phyloP scores from a whole-genome alignment of 257 asterid species.

The Thymus quinquecostatus region DNA sequence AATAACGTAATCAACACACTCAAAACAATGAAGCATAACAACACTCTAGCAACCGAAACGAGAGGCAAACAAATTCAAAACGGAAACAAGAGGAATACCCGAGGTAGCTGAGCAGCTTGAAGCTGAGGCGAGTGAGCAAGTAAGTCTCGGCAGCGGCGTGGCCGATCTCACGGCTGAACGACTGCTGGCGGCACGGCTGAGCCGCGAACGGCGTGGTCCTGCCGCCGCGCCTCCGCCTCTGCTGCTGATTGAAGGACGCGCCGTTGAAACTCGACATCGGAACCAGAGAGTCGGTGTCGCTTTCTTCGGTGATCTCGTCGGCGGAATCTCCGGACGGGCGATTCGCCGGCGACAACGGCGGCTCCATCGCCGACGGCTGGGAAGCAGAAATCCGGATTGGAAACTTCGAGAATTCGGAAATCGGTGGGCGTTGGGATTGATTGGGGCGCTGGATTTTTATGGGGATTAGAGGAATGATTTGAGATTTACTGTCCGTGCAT shows the following conservation, averaged over 20 bases:
- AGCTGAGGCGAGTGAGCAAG: slow-evolving; percentile 76
- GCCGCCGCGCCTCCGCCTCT: slow-evolving; percentile 48
- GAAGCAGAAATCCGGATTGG: not conserved
- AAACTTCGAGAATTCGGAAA: not conserved
- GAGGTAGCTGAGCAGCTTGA: slow-evolving; percentile 86
- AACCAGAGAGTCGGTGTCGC: slow-evolving; percentile 35
- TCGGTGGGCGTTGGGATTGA: not conserved
- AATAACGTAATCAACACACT: not conserved
- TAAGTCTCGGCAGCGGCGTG: slow-evolving; percentile 98
- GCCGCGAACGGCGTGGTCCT: slow-evolving; percentile 48
- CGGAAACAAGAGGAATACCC: slow-evolving; percentile 51
- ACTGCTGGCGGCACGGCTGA: slow-evolving; percentile 52
- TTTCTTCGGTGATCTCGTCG: slow-evolving; percentile 34
- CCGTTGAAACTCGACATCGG: slow-evolving; percentile 50
- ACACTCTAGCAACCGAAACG: not conserved
- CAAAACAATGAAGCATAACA: not conserved
- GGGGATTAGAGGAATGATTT: slow-evolving; percentile 30
- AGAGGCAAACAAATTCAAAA: not conserved
- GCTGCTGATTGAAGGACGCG: slow-evolving; percentile 34
- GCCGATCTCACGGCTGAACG: slow-evolving; percentile 73
- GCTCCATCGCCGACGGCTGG: slow-evolving; percentile 38
- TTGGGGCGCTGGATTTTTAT: not conserved
- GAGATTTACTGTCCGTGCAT: slow-evolving; percentile 25
- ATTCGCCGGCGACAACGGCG: slow-evolving; percentile 42
- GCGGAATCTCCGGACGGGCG: slow-evolving; percentile 29